Evolutionary conservation across 2,329 filamentous ascomycete genomes (phyloP), one percentile per base, ranked within the genome.

Genomic region (Paracamarosporium sp.): DNA sequence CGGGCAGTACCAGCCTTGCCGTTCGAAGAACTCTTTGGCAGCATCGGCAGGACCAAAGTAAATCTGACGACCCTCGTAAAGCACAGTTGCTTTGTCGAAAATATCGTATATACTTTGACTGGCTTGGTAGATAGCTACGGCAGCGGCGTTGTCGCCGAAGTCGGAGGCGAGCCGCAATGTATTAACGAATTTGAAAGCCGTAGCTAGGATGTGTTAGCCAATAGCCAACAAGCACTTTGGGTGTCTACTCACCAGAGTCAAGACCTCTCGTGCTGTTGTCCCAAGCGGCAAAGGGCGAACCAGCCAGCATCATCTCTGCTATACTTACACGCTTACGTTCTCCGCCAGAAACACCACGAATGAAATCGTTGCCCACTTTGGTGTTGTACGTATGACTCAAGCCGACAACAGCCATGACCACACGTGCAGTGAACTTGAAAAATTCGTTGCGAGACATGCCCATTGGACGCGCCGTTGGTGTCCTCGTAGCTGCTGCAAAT

Each of bases 11-110:
- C 86, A 93, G 38, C 90, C 90, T 75, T 90, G 85, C 12, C 83
- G 77, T 65, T 87, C 85, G 59, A 93, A 93, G 74, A 87, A 93
- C 0, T 72, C 71, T 65, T 83, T 87, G 0, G 90, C 90, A 2
- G 80, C 72, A 5, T 67, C 70, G 0, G 86, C 84, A 0, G 85
- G 84, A 0, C 91, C 91, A 61, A 89, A 93, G 78, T 87, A 94
- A 60, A 93, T 93, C 68, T 93, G 85, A 0, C 88, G 83, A 0
- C 91, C 91, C 68, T 93, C 88, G 67, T 93, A 92, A 0, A 93
- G 79, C 0, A 94, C 88, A 0, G 87, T 82, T 0, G 85, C 86
- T 71, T 93, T 93, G 76, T 94, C 90, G 65, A 94, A 93, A 15
- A 70, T 63, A 54, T 88, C 84, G 66, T 88, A 88, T 13, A 87